Percentiles rank a stretch among this genome's conserved stretches.
These are phyloP conservation scores for Paraconiothyrium sp. DNA, from an alignment of 2,329 filamentous ascomycete genomes.

Conservation along the genomic window DNA sequence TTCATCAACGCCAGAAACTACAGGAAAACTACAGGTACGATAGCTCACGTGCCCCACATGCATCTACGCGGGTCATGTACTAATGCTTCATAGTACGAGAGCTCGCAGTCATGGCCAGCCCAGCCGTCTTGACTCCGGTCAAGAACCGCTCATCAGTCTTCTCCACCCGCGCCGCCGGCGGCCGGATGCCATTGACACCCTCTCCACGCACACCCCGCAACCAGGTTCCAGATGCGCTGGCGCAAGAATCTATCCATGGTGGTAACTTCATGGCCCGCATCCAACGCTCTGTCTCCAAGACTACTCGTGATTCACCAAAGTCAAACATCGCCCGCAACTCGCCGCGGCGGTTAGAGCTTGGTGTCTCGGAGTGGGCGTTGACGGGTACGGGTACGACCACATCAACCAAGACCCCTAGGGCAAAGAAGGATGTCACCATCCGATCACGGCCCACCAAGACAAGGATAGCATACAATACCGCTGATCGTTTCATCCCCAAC, in stretches of 20 bases:
- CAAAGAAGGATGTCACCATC: constrained; percentile 46
- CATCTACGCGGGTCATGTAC: constrained; percentile 17
- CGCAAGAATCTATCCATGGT: constrained; percentile 74
- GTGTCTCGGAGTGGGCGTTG: constrained; percentile 90
- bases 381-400: constrained; percentile 75
- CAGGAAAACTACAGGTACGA: constrained; percentile 41
- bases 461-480: constrained; percentile 68
- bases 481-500: constrained; percentile 96
- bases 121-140: constrained; percentile 85
- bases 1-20: constrained; percentile 35
- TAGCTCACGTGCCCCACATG: constrained; percentile 15
- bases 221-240: constrained; percentile 55
- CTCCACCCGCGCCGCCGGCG: constrained; percentile 89
- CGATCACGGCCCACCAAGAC: constrained; percentile 50
- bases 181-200: constrained; percentile 92
- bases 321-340: constrained; percentile 91
- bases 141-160: constrained; percentile 96
- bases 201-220: constrained; percentile 75
- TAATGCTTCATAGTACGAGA: constrained; percentile 36
- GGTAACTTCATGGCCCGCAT: constrained; percentile 82
- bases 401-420: constrained; percentile 53
- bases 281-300: constrained; percentile 72
- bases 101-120: constrained; percentile 76
- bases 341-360: constrained; percentile 87
- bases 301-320: constrained; percentile 86